A percentile compares a stretch with the other conserved stretches of the same genome.
phyloP scores from a whole-genome alignment of 179 eudicot species.

The Beta macrorhiza region DNA sequence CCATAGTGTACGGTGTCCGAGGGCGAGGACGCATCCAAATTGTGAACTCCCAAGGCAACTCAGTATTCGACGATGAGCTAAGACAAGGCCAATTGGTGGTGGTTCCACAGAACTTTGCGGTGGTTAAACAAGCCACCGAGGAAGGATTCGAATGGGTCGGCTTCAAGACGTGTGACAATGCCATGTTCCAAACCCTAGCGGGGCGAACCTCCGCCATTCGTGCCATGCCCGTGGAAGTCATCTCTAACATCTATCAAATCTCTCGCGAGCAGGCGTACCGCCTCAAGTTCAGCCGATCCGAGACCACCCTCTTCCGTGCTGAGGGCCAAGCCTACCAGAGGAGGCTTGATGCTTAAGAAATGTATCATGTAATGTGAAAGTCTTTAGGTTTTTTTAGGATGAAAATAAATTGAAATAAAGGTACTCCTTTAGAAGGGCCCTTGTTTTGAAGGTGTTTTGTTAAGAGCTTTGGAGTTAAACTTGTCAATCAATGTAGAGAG shows the following conservation, averaged over 20 bases:
- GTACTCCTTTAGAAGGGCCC: conserved; percentile 13
- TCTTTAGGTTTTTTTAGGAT: background rate
- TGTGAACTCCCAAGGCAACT: conserved; percentile 57
- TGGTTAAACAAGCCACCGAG: conserved; percentile 53
- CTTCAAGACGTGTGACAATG: conserved; percentile 60
- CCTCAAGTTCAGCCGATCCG: conserved; percentile 52
- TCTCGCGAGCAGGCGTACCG: conserved; percentile 47
- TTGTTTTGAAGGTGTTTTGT: conserved; percentile 27
- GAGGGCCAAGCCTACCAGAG: conserved; percentile 22
- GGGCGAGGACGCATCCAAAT: conserved; percentile 63
- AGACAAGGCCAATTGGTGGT: conserved; percentile 60
- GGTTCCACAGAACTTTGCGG: conserved; percentile 69
- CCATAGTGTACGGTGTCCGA: conserved; percentile 45
- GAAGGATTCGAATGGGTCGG: conserved; percentile 71
- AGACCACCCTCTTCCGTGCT: conserved; percentile 45
- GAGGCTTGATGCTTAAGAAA: conserved; percentile 36
- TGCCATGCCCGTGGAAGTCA: conserved; percentile 55
- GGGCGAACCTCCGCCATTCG: conserved; percentile 65
- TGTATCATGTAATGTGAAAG: conserved; percentile 6
- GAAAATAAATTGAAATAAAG: conserved; percentile 24
- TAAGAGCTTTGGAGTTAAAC: conserved; percentile 17
- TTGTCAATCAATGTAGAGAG: conserved; percentile 9
- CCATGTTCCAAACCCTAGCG: conserved; percentile 51
- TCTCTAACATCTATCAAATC: conserved; percentile 55
- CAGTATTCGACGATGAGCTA: conserved; percentile 55